phyloP scores from a whole-genome alignment of 345 rosid species.

The Excoecaria agallocha region DNA sequence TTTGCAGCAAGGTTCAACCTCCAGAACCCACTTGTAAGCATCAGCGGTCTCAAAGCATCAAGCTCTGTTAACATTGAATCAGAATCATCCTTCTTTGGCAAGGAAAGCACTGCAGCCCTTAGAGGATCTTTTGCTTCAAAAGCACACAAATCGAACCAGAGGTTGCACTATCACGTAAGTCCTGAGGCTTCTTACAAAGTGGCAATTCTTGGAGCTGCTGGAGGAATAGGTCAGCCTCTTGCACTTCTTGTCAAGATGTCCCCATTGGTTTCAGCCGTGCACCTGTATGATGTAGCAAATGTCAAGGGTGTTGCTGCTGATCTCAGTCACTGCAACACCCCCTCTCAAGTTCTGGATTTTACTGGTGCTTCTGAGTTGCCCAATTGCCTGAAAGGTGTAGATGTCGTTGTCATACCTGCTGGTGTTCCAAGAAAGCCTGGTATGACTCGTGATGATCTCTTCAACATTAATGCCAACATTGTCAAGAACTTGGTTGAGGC shows the following conservation, averaged over 20 bases:
- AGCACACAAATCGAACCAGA: conserved; percentile 34
- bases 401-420: conserved; percentile 89
- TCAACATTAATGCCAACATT: conserved; percentile 84
- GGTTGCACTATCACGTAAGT: conserved; percentile 42
- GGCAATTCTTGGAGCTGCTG: conserved; percentile 89
- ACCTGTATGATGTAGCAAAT: conserved; percentile 87
- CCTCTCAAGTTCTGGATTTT: conserved; percentile 78
- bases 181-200: conserved; percentile 62
- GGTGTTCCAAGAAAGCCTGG: conserved; percentile 95
- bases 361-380: conserved; percentile 76
- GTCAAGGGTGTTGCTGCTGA: conserved; percentile 97
- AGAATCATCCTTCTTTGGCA: conserved; percentile 57
- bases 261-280: conserved; percentile 70
- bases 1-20: conserved; percentile 36
- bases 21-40: conserved; percentile 40
- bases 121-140: conserved; percentile 38
- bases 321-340: conserved; percentile 93
- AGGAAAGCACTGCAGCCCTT: conserved; percentile 45
- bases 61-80: conserved; percentile 44
- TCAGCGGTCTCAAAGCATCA: conserved; percentile 62
- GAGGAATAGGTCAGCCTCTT: conserved; percentile 90
- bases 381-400: conserved; percentile 61
- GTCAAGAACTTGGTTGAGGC: conserved; percentile 80
- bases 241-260: conserved; percentile 92
- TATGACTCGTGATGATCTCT: conserved; percentile 95